Conservation (phyloP, 2,329 filamentous ascomycete species). For the Aspergillus viridinutans region DNA sequence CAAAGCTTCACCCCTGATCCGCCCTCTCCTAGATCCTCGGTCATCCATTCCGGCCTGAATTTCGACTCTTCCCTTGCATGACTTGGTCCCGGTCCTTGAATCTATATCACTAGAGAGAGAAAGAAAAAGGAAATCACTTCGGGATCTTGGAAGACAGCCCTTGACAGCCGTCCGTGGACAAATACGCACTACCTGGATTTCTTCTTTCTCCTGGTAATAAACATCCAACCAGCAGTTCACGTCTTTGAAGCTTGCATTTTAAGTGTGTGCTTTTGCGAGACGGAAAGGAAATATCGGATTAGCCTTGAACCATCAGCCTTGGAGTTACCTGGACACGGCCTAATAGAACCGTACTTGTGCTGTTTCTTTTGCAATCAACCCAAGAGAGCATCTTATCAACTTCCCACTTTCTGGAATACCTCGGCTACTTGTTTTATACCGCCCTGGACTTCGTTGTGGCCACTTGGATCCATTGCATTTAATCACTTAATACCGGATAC, state of each 20-base stretch:
- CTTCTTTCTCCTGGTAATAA: slow-evolving; percentile 10
- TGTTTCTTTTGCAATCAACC: slow-evolving; percentile 20
- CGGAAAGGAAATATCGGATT: slow-evolving; percentile 15
- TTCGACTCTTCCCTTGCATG: slow-evolving; percentile 8
- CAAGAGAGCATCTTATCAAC: slow-evolving; percentile 10
- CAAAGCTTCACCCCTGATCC: slow-evolving; percentile 1
- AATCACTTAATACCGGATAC: slow-evolving; percentile 21
- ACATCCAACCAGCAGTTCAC: slow-evolving; percentile 9
- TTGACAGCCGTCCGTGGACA: slow-evolving; percentile 12
- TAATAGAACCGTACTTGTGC: slow-evolving; percentile 21
- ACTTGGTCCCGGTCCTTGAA: neutral
- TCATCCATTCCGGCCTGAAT: slow-evolving; percentile 21
- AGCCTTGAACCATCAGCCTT: slow-evolving; percentile 18
- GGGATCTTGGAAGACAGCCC: slow-evolving; percentile 5
- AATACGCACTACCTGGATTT: slow-evolving; percentile 15
- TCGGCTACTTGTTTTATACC: slow-evolving; percentile 11
- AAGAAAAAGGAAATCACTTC: slow-evolving; percentile 5
- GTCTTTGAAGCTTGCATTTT: slow-evolving; percentile 13
- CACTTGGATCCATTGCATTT: slow-evolving; percentile 25
- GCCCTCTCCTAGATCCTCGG: slow-evolving; percentile 8
- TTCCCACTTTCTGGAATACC: slow-evolving; percentile 15
- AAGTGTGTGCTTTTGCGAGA: slow-evolving; percentile 7
- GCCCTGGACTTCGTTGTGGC: slow-evolving; percentile 21
- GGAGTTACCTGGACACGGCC: slow-evolving; percentile 20
- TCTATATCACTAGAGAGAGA: neutral